Evolutionary conservation across 1,284 basidiomycete species (phyloP).

Genomic region (Sphagnurus paluster): DNA sequence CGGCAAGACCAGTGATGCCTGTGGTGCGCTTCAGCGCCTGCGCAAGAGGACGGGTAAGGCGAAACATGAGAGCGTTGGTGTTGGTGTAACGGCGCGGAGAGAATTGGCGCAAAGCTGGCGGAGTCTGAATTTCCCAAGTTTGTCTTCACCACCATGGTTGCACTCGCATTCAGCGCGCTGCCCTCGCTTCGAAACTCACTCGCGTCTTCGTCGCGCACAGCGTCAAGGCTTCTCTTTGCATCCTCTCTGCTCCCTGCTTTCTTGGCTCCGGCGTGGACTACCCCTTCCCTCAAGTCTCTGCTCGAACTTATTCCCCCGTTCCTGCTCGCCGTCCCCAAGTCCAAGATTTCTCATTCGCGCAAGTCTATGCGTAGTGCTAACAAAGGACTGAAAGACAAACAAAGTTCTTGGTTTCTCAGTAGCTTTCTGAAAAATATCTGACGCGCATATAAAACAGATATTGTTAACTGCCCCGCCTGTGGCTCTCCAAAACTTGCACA

Average conservation of each 20-base stretch:
- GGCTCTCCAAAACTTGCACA: conserved; percentile 88
- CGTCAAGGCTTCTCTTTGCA: conserved; percentile 23
- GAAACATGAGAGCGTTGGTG: conserved; percentile 59
- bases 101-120: conserved; percentile 26
- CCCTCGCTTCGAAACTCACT: conserved; percentile 23
- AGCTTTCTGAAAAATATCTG: background rate
- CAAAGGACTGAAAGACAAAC: conserved; percentile 94
- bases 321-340: conserved; percentile 92
- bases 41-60: conserved; percentile 72
- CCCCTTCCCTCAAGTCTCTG: conserved; percentile 59
- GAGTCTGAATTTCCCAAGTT: conserved; percentile 33
- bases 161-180: conserved; percentile 36
- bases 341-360: conserved; percentile 89
- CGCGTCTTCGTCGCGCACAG: conserved; percentile 13
- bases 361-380: conserved; percentile 96
- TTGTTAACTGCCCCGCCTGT: conserved; percentile 92
- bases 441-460: conserved; percentile 52
- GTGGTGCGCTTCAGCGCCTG: conserved; percentile 76
- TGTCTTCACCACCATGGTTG: conserved; percentile 28
- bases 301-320: conserved; percentile 87
- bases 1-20: conserved; percentile 73
- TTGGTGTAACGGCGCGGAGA: conserved; percentile 13
- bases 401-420: conserved; percentile 68
- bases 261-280: conserved; percentile 41
- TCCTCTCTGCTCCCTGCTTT: conserved; percentile 34